Evolutionary conservation across 768 basidiomycete genomes (phyloP), one percentile per base, ranked within the genome.

Genomic region (Amanita thiersii): DNA sequence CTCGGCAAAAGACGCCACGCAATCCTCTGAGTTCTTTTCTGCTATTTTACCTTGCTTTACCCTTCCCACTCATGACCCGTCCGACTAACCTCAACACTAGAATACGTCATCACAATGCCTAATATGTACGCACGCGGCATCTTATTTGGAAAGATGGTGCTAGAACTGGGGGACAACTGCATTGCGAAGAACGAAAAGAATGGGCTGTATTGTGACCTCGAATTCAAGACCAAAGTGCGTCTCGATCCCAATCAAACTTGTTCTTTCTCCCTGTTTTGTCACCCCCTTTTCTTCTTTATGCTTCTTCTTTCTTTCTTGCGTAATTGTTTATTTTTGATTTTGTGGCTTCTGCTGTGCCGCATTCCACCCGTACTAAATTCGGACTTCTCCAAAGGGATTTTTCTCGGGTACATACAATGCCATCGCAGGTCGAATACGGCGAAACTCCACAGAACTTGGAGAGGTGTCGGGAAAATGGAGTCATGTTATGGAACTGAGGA

Each of bases 331-430:
- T n/a, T n/a, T n/a, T n/a, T n/a, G n/a, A n/a, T 11, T 7, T 11
- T 7, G n/a, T 43, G 12, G 4, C 17, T 7, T 18, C 32, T 12
- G 11, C 29, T 31, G 15, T 7, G 6, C n/a, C 26, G 7, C 7
- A 18, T 15, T 14, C 15, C 24, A 11, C 24, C 10, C n/a, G 11
- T 14, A 9, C 26, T 10, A 46, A 30, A 12, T 31, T 25, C 20
- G 29, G 23, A 28, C 15, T 10, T 31, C 8, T 18, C 19, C 34
- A 43, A 54, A 88, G 87, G 94, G 94, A 14, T 97, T 94, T 72
- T 96, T 97, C 63, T 92, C 91, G 1, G 96, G 96, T 17, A 85
- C 86, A 42, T 94, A 98, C 68, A 98, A 99, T 57, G 80, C 83
- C 26, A 75, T 99, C 45, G 60, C 77, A 4, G 96, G 96, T 7